These are phyloP conservation scores for Fagopyrum esculentum DNA, from an alignment of 148 eudicot genomes.

Conservation along the genomic window DNA sequence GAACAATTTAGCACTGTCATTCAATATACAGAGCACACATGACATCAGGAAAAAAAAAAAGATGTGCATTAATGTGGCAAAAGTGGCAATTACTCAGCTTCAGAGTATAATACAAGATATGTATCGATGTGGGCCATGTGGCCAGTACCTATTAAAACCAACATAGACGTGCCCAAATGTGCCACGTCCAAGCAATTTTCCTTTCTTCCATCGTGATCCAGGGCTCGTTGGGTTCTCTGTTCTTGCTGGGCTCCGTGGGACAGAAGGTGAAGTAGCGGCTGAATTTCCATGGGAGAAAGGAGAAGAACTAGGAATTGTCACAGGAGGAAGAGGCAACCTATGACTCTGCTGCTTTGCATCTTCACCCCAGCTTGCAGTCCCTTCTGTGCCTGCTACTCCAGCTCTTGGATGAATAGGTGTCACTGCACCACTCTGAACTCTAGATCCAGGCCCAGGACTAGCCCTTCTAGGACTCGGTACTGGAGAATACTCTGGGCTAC, in stretches of 20 bases:
- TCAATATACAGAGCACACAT: not conserved
- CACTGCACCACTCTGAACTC: conserved; percentile 96
- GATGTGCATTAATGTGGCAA: not conserved
- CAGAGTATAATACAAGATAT: conserved; percentile 1
- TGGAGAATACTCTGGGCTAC: conserved; percentile 95
- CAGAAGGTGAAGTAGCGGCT: conserved; percentile 74
- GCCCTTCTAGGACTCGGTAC: conserved; percentile 93
- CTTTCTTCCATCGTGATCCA: conserved; percentile 90
- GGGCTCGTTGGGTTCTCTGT: conserved; percentile 71
- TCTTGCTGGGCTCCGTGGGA: conserved; percentile 83
- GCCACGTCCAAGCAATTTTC: conserved; percentile 86
- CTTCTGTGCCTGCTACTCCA: conserved; percentile 45
- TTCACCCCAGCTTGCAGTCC: conserved; percentile 41
- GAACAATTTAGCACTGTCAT: not conserved
- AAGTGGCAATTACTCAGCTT: conserved; percentile 19
- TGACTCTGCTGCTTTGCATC: conserved; percentile 62
- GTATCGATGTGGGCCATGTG: not conserved
- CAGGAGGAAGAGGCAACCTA: conserved; percentile 89
- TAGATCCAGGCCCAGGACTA: conserved; percentile 94
- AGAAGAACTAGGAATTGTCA: conserved; percentile 48
- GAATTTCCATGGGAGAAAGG: conserved; percentile 77
- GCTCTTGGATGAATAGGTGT: conserved; percentile 94
- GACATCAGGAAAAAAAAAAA: conserved; percentile 1
- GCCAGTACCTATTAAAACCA: conserved; percentile 79
- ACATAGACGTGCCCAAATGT: conserved; percentile 95